A percentile compares a stretch with the other conserved stretches of the same genome.
These are phyloP conservation scores for Suillus bovinus DNA, from an alignment of 768 basidiomycete species.

Conservation along the genomic window DNA sequence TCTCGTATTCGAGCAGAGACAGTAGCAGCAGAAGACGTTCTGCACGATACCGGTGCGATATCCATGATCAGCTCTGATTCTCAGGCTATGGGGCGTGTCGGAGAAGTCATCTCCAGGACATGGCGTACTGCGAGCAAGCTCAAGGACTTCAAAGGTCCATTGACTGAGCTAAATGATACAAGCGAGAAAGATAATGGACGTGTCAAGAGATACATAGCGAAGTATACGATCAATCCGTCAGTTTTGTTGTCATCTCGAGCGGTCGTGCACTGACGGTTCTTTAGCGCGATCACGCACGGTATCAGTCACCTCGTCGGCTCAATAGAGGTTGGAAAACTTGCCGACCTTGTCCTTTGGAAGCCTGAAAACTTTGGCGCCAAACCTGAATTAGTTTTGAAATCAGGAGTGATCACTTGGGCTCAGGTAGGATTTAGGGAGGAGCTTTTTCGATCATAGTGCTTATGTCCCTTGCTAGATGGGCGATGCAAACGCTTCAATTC, in stretches of 20 bases:
- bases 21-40: constrained; percentile 94
- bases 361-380: constrained; percentile 91
- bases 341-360: constrained; percentile 95
- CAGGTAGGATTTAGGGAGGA: constrained; percentile 51
- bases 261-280: not conserved
- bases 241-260: constrained; percentile 31
- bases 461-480: constrained; percentile 65
- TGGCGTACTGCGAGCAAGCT: constrained; percentile 99
- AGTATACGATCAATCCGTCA: constrained; percentile 97
- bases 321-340: constrained; percentile 77
- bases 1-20: constrained; percentile 97
- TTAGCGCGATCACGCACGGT: constrained; percentile 91
- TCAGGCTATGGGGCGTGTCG: constrained; percentile 98
- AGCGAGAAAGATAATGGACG: constrained; percentile 68
- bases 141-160: constrained; percentile 74
- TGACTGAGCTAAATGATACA: constrained; percentile 55
- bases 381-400: constrained; percentile 94
- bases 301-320: constrained; percentile 88
- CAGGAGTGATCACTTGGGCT: constrained; percentile 89
- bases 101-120: constrained; percentile 88
- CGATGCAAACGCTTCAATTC: constrained; percentile 95
- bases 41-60: constrained; percentile 92
- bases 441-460: not conserved
- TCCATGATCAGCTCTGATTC: constrained; percentile 97
- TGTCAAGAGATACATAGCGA: constrained; percentile 93